These are phyloP conservation scores for Cenchrus americanus DNA, from an alignment of 176 grass and related monocot genomes.

Conservation along the genomic window DNA sequence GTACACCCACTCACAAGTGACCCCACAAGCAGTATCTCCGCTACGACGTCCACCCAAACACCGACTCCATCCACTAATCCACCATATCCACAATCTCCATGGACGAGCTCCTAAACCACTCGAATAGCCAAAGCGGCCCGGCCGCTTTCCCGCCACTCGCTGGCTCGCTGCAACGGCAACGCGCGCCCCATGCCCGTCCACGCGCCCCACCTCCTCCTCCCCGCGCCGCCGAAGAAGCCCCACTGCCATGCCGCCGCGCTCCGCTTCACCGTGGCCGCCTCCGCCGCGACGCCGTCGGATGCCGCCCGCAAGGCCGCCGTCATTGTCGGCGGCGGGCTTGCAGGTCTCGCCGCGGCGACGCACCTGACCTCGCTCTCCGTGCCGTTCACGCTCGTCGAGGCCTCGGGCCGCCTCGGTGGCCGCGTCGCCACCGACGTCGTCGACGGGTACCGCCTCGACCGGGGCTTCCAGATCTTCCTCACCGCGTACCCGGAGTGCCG, in stretches of 20 bases:
- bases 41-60: background rate
- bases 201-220: constrained; percentile 42
- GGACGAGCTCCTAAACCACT: constrained; percentile 39
- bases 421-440: constrained; percentile 74
- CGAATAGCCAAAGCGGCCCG: constrained; percentile 2
- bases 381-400: constrained; percentile 82
- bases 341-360: constrained; percentile 74
- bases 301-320: constrained; percentile 51
- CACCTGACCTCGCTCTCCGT: constrained; percentile 77
- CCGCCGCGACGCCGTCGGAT: background rate
- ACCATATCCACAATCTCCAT: constrained; percentile 49
- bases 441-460: constrained; percentile 76
- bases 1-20: background rate
- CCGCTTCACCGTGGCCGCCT: constrained; percentile 46
- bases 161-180: background rate
- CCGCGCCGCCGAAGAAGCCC: constrained; percentile 36
- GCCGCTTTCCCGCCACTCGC: constrained; percentile 39
- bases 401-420: constrained; percentile 73
- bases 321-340: constrained; percentile 78
- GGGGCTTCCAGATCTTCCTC: constrained; percentile 97
- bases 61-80: background rate
- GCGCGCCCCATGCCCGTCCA: constrained; percentile 38
- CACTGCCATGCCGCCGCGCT: constrained; percentile 37
- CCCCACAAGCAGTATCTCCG: background rate
- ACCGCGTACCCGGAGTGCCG: constrained; percentile 82